Evolutionary conservation across 148 eudicot genomes (phyloP).

Genomic region (Beta vulgaris): DNA sequence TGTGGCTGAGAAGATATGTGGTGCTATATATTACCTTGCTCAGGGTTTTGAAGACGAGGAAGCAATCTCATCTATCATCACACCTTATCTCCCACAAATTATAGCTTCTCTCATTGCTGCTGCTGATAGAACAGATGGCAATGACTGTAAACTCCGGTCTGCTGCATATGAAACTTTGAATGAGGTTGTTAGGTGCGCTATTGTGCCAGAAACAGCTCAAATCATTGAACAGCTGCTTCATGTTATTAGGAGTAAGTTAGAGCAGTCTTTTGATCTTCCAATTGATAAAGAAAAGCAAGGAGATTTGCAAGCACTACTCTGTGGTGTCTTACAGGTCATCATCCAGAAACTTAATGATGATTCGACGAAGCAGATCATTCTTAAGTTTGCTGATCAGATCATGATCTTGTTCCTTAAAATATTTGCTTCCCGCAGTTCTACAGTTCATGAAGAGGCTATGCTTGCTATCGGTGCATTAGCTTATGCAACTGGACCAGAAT

Average conservation of each 20-base stretch:
- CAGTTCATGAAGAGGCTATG: slow-evolving; percentile 85
- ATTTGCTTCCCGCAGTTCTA: slow-evolving; percentile 53
- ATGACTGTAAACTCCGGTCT: slow-evolving; percentile 53
- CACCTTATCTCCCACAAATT: slow-evolving; percentile 52
- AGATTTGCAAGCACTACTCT: slow-evolving; percentile 62
- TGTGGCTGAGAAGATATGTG: slow-evolving; percentile 63
- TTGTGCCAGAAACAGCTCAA: slow-evolving; percentile 42
- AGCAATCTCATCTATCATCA: slow-evolving; percentile 40
- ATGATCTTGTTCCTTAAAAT: slow-evolving; percentile 57
- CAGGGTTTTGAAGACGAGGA: slow-evolving; percentile 63
- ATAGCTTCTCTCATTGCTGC: slow-evolving; percentile 48
- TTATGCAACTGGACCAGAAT: slow-evolving; percentile 59
- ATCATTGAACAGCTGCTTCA: slow-evolving; percentile 46
- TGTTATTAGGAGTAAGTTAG: slow-evolving; percentile 48
- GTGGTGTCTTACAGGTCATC: slow-evolving; percentile 59
- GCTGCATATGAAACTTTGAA: slow-evolving; percentile 69
- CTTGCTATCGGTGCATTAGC: slow-evolving; percentile 75
- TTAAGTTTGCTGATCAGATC: slow-evolving; percentile 42
- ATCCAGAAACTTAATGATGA: slow-evolving; percentile 53
- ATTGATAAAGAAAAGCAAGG: slow-evolving; percentile 66
- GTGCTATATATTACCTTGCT: slow-evolving; percentile 62
- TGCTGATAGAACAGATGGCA: slow-evolving; percentile 51
- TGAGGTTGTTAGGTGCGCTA: slow-evolving; percentile 60
- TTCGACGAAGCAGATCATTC: slow-evolving; percentile 37
- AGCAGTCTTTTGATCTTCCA: slow-evolving; percentile 48